Conservation (phyloP, 305 asterid genomes). For the Salvia sclarea region DNA sequence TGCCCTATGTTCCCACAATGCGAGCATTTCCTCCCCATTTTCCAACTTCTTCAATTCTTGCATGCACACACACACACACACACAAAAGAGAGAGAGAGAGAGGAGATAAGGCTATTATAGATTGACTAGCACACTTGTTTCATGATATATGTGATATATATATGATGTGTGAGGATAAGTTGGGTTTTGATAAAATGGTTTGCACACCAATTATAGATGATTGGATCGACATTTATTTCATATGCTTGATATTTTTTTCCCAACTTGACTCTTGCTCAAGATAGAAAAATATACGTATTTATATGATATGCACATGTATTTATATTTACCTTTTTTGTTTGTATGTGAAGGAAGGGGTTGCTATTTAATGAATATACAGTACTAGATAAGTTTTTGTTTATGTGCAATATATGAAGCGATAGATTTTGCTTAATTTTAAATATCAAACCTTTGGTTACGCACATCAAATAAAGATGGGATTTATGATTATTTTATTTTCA, state of each 20-base stretch:
- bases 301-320: neutral
- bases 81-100: constrained; percentile 19
- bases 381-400: too few relatives aligned
- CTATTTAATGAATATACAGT: too few relatives aligned
- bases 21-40: constrained; percentile 86
- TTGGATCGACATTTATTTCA: constrained; percentile 47
- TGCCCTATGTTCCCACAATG: constrained; percentile 82
- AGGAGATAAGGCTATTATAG: constrained; percentile 3
- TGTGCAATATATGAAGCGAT: neutral
- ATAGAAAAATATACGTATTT: constrained; percentile 3
- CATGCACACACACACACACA: constrained; percentile 8
- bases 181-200: constrained; percentile 47
- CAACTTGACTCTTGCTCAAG: constrained; percentile 37
- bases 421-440: neutral
- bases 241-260: constrained; percentile 40
- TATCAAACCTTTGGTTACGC: constrained; percentile 1
- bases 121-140: constrained; percentile 10
- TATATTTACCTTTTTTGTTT: neutral
- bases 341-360: too few relatives aligned
- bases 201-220: constrained; percentile 49
- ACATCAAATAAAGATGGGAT: neutral
- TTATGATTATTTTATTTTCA: neutral
- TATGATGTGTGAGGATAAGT: constrained; percentile 44
- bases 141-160: constrained; percentile 33
- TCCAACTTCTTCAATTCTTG: neutral